Evolutionary conservation across 495 filamentous ascomycete species (phyloP), one percentile per base, ranked within the genome.

Genomic region (Neurospora sp.): DNA sequence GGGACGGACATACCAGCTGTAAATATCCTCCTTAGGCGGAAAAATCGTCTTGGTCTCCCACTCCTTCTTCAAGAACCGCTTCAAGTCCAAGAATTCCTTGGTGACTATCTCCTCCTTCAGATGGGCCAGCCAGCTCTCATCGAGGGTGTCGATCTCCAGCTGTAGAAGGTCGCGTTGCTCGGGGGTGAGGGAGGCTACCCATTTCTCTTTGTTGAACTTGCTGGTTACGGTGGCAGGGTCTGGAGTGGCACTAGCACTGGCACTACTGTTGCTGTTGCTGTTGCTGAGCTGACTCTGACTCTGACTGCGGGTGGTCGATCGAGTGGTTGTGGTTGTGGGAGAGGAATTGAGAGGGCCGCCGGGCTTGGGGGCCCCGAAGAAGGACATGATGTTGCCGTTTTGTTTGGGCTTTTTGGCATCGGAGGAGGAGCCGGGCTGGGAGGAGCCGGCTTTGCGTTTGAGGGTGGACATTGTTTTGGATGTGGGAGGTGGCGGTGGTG

Each of bases 101-200:
- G 85, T 91, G 2, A 89, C 79, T 23, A 98, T 80, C 77, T 97
- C 94, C 71, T 96, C 92, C 78, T 94, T 94, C 62, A 99, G 86
- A 71, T 91, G 90, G 40, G 89, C 89, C 69, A 99, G 85, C 96
- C 96, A 99, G 82, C 89, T 94, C 48, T 93, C 92, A 77, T 98
- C 86, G 76, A 99, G 84, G 0, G 94, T 97, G 46, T 95, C 88
- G 77, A 98, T 97, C 82, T 99, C 96, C 39, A 99, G 86, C 74
- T 92, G 84, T 44, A 99, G 85, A 37, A 98, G 84, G 20, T 90
- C 86, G 78, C 90, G 92, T 81, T 97, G 93, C 84, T 98, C 96
- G 6, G 86, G 76, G 0, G 89, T 94, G 72, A 99, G 85, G 48
- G 88, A 89, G 14, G 88, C 87, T 1, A 93, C 86, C 96, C 96